phyloP scores from a whole-genome alignment of 164 flowering plant genomes.

The Vitis rupestris region DNA sequence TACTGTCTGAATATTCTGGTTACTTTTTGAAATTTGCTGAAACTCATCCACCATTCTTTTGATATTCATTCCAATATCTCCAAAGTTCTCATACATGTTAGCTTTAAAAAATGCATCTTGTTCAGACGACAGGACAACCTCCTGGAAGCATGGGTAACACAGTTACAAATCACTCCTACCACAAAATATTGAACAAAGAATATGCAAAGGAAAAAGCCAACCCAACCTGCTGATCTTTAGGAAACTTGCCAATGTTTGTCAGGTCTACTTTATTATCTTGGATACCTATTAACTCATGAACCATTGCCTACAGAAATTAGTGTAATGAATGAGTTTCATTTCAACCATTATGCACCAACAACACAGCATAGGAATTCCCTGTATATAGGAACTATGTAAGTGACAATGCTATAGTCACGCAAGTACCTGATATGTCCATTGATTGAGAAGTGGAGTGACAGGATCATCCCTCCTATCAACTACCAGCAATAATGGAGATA shows the following conservation, averaged over 20 bases:
- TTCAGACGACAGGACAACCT: constrained; percentile 88
- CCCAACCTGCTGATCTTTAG: constrained; percentile 88
- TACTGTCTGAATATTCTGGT: constrained; percentile 93
- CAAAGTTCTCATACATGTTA: constrained; percentile 97
- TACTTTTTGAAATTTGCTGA: constrained; percentile 88
- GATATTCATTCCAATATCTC: constrained; percentile 97
- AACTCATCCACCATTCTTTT: constrained; percentile 97
- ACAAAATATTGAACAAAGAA: background rate
- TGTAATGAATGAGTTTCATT: constrained; percentile 5
- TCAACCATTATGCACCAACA: too few relatives aligned
- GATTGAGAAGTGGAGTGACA: constrained; percentile 90
- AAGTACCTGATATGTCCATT: constrained; percentile 97
- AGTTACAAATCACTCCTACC: constrained; percentile 5
- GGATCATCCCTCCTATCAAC: constrained; percentile 95
- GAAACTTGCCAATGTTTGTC: constrained; percentile 51
- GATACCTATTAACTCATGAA: constrained; percentile 90
- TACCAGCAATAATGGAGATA: constrained; percentile 81
- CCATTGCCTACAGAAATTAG: constrained; percentile 77
- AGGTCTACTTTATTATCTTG: constrained; percentile 90
- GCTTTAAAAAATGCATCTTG: constrained; percentile 92
- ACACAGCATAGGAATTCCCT: too few relatives aligned
- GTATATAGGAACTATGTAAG: background rate
- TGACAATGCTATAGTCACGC: background rate
- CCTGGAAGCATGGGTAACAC: constrained; percentile 42
- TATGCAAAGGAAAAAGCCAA: background rate